Evolutionary conservation across 352 stramenopile species (phyloP).

Genomic region (Pythium diclinum): DNA sequence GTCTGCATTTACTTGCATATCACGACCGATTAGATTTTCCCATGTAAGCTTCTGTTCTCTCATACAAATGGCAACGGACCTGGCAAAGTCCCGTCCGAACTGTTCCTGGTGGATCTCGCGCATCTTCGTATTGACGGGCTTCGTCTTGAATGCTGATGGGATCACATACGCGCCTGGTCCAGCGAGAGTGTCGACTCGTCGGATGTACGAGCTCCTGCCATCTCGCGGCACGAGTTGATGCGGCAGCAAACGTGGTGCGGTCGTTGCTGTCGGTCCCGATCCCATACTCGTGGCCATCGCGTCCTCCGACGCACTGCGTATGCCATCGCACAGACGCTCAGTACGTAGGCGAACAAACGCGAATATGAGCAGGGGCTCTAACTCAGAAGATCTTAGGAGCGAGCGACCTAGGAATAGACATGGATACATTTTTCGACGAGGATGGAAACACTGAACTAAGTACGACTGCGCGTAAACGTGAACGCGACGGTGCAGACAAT

Average conservation of each 20-base stretch:
- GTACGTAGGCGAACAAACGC: not conserved
- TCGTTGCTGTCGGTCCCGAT: not conserved
- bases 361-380: not conserved
- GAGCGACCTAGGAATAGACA: constrained; percentile 2
- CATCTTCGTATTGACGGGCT: constrained; percentile 34
- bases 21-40: too few relatives aligned
- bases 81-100: constrained; percentile 59
- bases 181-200: constrained; percentile 39
- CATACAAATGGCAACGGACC: constrained; percentile 22
- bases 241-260: constrained; percentile 17
- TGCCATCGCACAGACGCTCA: not conserved
- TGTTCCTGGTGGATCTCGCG: constrained; percentile 44
- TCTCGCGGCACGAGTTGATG: constrained; percentile 32
- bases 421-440: constrained; percentile 3
- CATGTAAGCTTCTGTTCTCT: too few relatives aligned
- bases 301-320: not conserved
- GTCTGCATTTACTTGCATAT: constrained; percentile 1
- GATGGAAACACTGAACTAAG: constrained; percentile 7
- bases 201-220: constrained; percentile 48
- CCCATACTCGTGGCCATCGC: constrained; percentile 4
- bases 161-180: constrained; percentile 59
- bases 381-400: constrained; percentile 21
- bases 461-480: constrained; percentile 25
- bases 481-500: constrained; percentile 47
- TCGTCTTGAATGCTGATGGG: constrained; percentile 46